Conservation (phyloP, 495 filamentous ascomycete species). For the Aspergillus haitiensis region DNA sequence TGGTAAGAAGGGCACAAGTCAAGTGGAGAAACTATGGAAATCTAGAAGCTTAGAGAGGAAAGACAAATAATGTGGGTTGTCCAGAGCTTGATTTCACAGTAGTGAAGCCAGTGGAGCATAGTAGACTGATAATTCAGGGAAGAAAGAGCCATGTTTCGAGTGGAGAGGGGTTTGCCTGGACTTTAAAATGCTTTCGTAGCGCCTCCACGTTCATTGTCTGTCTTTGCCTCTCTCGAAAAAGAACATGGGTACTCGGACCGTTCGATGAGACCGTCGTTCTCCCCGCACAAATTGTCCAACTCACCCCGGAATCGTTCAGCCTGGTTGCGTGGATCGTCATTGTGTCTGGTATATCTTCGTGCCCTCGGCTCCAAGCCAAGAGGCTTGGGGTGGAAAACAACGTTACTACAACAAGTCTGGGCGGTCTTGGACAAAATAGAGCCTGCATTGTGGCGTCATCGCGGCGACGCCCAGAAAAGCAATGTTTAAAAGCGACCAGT, state of each 20-base stretch:
- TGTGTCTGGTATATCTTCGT: not conserved
- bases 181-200: no score
- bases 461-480: no score
- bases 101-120: constrained; percentile 17
- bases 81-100: not conserved
- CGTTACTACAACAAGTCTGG: constrained; percentile 4
- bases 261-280: no score
- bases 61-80: not conserved
- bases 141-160: no score
- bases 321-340: not conserved
- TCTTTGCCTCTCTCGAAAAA: no score
- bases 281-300: no score
- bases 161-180: no score
- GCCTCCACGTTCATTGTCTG: no score
- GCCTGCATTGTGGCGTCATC: no score
- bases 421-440: not conserved
- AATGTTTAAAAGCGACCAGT: no score
- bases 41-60: constrained; percentile 13
- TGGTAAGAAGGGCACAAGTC: not conserved
- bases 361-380: constrained; percentile 9
- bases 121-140: not conserved
- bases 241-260: no score
- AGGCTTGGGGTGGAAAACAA: constrained; percentile 18
- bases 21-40: not conserved
- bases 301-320: no score